Evolutionary conservation across 2,329 filamentous ascomycete genomes (phyloP).

Genomic region (Ophiostoma himal-ulmi): DNA sequence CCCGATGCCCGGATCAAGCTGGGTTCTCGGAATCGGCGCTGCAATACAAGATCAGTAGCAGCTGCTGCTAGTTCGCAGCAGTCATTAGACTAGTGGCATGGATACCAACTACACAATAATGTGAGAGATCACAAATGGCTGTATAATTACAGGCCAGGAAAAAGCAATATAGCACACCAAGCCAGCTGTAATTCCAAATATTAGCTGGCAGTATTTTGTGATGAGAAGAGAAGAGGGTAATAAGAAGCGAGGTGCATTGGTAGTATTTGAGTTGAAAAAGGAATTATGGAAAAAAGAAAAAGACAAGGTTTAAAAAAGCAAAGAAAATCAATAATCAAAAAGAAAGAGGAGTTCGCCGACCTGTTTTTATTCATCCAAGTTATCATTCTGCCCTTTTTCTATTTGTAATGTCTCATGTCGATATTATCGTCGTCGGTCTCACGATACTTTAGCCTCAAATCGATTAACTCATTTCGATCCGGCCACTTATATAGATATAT

Average conservation of each 20-base stretch:
- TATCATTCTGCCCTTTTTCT: not conserved
- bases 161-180: not conserved
- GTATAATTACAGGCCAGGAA: not conserved
- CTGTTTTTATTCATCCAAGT: not conserved
- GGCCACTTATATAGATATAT: not conserved
- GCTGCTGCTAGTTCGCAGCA: not conserved
- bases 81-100: not conserved
- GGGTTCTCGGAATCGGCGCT: not conserved
- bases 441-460: not conserved
- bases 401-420: not conserved
- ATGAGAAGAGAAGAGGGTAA: not conserved
- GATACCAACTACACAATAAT: not conserved
- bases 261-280: not conserved
- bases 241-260: slow-evolving; percentile 2
- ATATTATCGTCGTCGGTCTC: not conserved
- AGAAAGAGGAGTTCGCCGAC: slow-evolving; percentile 13
- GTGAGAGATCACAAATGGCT: not conserved
- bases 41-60: not conserved
- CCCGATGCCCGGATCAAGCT: not conserved
- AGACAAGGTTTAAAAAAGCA: slow-evolving; percentile 7
- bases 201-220: not conserved
- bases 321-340: slow-evolving; percentile 10
- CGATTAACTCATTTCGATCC: not conserved
- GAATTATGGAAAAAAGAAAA: not conserved
- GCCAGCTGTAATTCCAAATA: not conserved